These are phyloP conservation scores for Pseudogymnoascus sp. DNA, from an alignment of 2,329 filamentous ascomycete species.

Conservation along the genomic window DNA sequence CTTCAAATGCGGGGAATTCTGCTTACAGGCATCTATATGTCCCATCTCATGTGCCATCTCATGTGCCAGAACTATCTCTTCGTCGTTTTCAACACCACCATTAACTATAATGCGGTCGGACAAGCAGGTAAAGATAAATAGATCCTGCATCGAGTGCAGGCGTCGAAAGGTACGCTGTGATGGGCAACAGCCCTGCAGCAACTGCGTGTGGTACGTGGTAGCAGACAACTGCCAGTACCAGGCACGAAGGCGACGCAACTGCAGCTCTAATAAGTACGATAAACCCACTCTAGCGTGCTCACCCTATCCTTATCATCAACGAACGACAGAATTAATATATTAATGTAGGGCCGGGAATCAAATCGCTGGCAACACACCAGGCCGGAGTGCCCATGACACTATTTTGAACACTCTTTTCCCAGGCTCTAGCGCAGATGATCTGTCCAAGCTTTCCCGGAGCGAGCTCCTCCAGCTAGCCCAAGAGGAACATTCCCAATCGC, in stretches of 20 bases:
- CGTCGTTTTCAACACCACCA: background rate
- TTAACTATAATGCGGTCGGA: constrained; percentile 3
- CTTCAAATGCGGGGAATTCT: constrained; percentile 3
- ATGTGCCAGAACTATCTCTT: background rate
- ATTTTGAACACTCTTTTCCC: constrained; percentile 9
- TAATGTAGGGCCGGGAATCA: constrained; percentile 4
- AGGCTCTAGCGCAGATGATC: constrained; percentile 1
- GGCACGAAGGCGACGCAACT: constrained; percentile 9
- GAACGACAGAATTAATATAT: background rate
- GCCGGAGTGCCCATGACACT: background rate
- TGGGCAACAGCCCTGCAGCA: constrained; percentile 9
- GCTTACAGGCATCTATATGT: background rate
- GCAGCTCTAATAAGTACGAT: constrained; percentile 4
- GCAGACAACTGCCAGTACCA: constrained; percentile 10
- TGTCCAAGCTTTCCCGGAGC: background rate
- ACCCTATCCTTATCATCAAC: constrained; percentile 1
- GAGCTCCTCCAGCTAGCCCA: background rate
- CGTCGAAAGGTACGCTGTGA: constrained; percentile 11
- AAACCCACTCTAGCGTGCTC: constrained; percentile 5
- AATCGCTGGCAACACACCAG: background rate
- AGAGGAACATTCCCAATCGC: background rate
- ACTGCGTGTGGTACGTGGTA: constrained; percentile 9
- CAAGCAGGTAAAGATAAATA: constrained; percentile 11
- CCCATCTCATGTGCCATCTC: background rate
- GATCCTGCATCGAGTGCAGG: constrained; percentile 10